Evolutionary conservation across 2,329 filamentous ascomycete species (phyloP), one percentile per base, ranked within the genome.

Genomic region (Phoma herbarum): DNA sequence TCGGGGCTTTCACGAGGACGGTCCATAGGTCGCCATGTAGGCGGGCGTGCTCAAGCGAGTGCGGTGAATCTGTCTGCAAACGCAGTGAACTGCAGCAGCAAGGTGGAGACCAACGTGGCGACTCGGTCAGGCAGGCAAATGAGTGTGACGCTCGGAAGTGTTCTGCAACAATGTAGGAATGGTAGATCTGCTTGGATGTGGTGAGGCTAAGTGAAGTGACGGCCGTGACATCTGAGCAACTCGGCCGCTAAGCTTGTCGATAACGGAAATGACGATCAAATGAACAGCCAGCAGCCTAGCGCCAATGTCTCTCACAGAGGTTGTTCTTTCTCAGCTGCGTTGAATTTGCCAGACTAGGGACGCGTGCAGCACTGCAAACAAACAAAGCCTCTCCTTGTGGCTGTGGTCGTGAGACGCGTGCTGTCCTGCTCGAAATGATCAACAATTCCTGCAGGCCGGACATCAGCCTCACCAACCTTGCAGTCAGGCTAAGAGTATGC

Each of bases 11-110:
- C 57, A 69, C 65, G 65, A 69, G 57, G 56, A 64, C 64, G 67
- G 62, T 69, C 67, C 70, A 73, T 66, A 70, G 66, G 68, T 68
- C 70, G 75, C 75, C 75, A 76, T 77, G 73, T 43, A 43, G 72
- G 74, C 72, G 70, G 68, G 51, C 39, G 50, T 54, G 70, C 67
- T 67, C 67, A 71, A 75, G 74, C 71, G 74, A 74, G 66, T 70
- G 71, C 65, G 64, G 72, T 67, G 63, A 59, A 42, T 51, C 45
- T 46, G 51, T 26, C 45, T 50, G 50, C 45, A 70, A 64, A 65
- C 59, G 63, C 62, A 60, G 54, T 53, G 50, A 55, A 57, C 43
- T 46, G 56, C 56, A 46, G 56, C 37, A 22, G 39, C 44, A 45
- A 41, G 57, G 33, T 46, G 45, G 43, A 23, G 44, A 47, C 35